phyloP scores from a whole-genome alignment of 2,329 filamentous ascomycete species.

The Lithohypha guttulata region DNA sequence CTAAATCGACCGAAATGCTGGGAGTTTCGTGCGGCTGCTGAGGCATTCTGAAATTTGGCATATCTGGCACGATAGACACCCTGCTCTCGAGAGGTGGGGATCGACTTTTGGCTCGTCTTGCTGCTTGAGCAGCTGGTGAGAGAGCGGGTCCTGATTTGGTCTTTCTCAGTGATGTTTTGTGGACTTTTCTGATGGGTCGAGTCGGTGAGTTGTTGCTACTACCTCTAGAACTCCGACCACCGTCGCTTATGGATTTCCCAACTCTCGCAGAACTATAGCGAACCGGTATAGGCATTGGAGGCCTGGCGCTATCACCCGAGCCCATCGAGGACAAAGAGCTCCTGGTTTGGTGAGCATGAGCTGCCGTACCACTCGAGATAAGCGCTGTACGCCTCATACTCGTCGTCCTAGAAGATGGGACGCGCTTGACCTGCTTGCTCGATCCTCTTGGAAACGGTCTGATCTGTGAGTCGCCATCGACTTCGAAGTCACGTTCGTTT shows the following conservation, averaged over 20 bases:
- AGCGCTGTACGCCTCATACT: slow-evolving; percentile 68
- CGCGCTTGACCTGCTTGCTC: slow-evolving; percentile 15
- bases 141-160: slow-evolving; percentile 57
- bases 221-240: slow-evolving; percentile 63
- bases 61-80: slow-evolving; percentile 22
- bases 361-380: slow-evolving; percentile 66
- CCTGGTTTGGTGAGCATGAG: slow-evolving; percentile 58
- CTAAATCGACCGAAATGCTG: background rate
- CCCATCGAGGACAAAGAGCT: slow-evolving; percentile 42
- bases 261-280: slow-evolving; percentile 76
- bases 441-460: slow-evolving; percentile 1
- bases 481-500: slow-evolving; percentile 12
- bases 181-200: slow-evolving; percentile 35
- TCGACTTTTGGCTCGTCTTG: slow-evolving; percentile 31
- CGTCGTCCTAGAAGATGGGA: slow-evolving; percentile 34
- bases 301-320: slow-evolving; percentile 33
- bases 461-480: background rate
- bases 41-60: slow-evolving; percentile 26
- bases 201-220: slow-evolving; percentile 45
- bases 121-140: slow-evolving; percentile 28
- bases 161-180: slow-evolving; percentile 59
- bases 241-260: slow-evolving; percentile 59
- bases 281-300: slow-evolving; percentile 86
- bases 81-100: slow-evolving; percentile 30
- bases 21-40: slow-evolving; percentile 7